Base-by-base conservation (phyloP, 2,329 filamentous ascomycete species). In the Scedosporium minutisporum region DNA sequence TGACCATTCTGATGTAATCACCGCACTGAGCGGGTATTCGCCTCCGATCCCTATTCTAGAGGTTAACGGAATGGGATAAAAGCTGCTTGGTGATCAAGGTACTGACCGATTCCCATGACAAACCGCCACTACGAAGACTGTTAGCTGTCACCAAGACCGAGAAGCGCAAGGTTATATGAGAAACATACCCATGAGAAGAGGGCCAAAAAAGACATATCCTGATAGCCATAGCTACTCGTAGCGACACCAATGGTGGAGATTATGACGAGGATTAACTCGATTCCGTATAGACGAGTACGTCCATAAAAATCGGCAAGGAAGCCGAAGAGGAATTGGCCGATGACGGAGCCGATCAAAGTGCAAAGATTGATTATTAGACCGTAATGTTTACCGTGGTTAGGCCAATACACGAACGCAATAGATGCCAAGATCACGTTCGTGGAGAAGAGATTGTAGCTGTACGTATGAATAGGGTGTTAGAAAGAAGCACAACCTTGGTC, bases 1-100 rank as follows among this genome's bases (percentile, higher is more conserved):
- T 4, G 81, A 76, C 76, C 80, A 88, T 77, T 89, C 87, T 0
- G 86, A 82, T 0, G 85, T 87, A 41, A 90, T 89, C 7, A 88
- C 82, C 0, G 86, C 86, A 55, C 80, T 84, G 2, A 89, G 74
- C 1, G 87, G 87, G 69, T 89, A 89, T 71, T 89, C 86, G 16
- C 83, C 86, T n/a, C 85, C 85, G 41, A 88, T 85, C 0, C 84
- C 84, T 80, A 33, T 25, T 57, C 18, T 62, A n/a, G 12, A n/a
- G 6, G 16, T 62, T 57, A 62, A 23, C 10, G 14, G 51, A 7
- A 51, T 58, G 21, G n/a, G 21, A 61, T n/a, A 16, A 46, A 16
- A n/a, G 25, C 21, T 14, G 16, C 57, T 7, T 18, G 23, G 27
- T 1, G 4, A 33, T 42, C 27, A 60, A 33, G 23, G 57, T 10